Evolutionary conservation across 306 rosid genomes (phyloP).

Genomic region (Oemleria cerasiformis): DNA sequence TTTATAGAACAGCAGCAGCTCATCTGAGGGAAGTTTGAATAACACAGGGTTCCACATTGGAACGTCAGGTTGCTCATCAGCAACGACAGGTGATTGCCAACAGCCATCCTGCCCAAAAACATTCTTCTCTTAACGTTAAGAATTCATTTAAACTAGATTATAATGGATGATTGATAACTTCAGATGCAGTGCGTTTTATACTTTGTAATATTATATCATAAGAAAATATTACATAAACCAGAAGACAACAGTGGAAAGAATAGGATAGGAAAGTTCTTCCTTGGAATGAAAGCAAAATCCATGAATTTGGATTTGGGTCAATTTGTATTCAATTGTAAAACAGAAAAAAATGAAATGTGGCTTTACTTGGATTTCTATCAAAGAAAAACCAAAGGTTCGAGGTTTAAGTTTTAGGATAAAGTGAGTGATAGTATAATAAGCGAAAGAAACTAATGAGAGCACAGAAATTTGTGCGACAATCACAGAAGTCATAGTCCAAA

Average conservation of each 20-base stretch:
- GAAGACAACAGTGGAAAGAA: background rate
- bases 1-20: conserved; percentile 78
- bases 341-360: background rate
- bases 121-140: conserved; percentile 20
- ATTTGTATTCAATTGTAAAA: background rate
- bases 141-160: conserved; percentile 11
- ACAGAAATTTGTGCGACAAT: no score
- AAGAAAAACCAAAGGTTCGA: background rate
- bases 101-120: conserved; percentile 53
- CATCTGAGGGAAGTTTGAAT: conserved; percentile 83
- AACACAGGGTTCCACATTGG: conserved; percentile 97
- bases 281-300: background rate
- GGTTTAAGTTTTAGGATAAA: background rate
- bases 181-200: background rate
- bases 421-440: background rate
- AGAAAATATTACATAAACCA: background rate
- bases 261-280: background rate
- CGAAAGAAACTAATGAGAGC: no score
- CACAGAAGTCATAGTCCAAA: no score
- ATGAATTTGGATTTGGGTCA: background rate
- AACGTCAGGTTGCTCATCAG: conserved; percentile 67
- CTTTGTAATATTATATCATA: background rate
- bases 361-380: background rate
- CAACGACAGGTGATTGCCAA: conserved; percentile 68
- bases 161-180: background rate